phyloP scores from a whole-genome alignment of 345 rosid genomes.

The Linum usitatissimum region DNA sequence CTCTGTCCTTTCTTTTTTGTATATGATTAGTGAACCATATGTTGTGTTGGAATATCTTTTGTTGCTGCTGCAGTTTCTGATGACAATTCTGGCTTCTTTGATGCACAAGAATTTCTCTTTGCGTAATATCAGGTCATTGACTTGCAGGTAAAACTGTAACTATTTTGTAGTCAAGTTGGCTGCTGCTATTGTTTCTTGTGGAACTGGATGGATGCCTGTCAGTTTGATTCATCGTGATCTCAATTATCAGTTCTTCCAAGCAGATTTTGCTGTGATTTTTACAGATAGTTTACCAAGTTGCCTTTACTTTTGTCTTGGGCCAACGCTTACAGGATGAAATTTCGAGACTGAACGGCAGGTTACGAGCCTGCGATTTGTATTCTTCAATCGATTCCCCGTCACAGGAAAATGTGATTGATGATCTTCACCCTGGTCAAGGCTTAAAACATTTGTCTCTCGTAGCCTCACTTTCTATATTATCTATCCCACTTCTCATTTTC shows the following conservation, averaged over 20 bases:
- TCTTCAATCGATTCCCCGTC: constrained; percentile 12
- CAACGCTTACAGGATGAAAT: constrained; percentile 36
- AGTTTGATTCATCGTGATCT: background rate
- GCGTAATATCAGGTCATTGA: constrained; percentile 35
- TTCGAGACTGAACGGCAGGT: constrained; percentile 20
- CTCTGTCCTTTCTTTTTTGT: background rate
- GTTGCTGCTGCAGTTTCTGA: constrained; percentile 34
- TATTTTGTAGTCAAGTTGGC: background rate
- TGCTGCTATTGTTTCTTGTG: background rate
- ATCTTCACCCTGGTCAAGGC: constrained; percentile 16
- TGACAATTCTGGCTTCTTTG: constrained; percentile 37
- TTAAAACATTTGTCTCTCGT: constrained; percentile 42
- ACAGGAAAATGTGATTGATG: constrained; percentile 17
- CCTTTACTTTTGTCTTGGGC: background rate
- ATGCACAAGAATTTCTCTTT: constrained; percentile 45
- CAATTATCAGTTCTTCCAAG: background rate
- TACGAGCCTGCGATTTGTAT: constrained; percentile 34
- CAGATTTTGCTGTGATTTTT: background rate
- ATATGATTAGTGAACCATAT: background rate
- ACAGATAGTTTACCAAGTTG: background rate
- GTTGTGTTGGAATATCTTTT: background rate
- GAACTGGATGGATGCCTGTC: background rate
- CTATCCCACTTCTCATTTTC: constrained; percentile 33
- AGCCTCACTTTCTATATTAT: constrained; percentile 33
- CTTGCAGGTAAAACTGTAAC: constrained; percentile 32